These are phyloP conservation scores for Gloeophyllum trabeum DNA, from an alignment of 768 basidiomycete species.

Conservation along the genomic window DNA sequence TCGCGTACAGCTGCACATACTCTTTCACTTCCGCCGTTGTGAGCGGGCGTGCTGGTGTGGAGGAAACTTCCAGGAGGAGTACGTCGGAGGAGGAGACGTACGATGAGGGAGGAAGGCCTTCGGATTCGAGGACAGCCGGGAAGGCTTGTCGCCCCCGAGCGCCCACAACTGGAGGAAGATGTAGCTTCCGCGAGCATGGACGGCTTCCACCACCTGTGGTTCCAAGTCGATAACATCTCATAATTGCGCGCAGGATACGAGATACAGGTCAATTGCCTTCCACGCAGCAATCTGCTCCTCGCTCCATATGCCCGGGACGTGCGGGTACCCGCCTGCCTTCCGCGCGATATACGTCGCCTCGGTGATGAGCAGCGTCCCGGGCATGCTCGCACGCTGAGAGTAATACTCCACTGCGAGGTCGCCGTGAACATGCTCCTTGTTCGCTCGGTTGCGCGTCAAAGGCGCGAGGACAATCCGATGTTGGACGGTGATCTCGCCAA, in stretches of 20 bases:
- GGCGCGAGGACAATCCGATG: conserved; percentile 28
- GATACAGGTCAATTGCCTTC: conserved; percentile 17
- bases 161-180: conserved; percentile 5
- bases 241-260: background rate
- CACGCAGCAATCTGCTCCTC: conserved; percentile 24
- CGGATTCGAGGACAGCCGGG: conserved; percentile 8
- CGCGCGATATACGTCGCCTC: conserved; percentile 21
- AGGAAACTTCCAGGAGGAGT: conserved; percentile 5
- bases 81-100: conserved; percentile 19
- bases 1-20: conserved; percentile 35
- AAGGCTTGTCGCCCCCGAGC: conserved; percentile 26
- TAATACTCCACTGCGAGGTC: conserved; percentile 24
- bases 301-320: conserved; percentile 23
- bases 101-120: conserved; percentile 19
- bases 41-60: conserved; percentile 25
- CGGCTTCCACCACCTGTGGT: conserved; percentile 3
- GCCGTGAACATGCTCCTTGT: conserved; percentile 16
- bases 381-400: conserved; percentile 20
- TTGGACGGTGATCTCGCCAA: conserved; percentile 17
- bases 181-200: conserved; percentile 9
- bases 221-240: background rate
- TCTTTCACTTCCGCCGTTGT: conserved; percentile 34
- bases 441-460: conserved; percentile 20
- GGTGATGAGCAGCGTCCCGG: conserved; percentile 19
- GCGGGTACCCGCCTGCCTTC: conserved; percentile 14